phyloP scores from a whole-genome alignment of 805 yeast genomes.

The Zygoascus ofunaensis region DNA sequence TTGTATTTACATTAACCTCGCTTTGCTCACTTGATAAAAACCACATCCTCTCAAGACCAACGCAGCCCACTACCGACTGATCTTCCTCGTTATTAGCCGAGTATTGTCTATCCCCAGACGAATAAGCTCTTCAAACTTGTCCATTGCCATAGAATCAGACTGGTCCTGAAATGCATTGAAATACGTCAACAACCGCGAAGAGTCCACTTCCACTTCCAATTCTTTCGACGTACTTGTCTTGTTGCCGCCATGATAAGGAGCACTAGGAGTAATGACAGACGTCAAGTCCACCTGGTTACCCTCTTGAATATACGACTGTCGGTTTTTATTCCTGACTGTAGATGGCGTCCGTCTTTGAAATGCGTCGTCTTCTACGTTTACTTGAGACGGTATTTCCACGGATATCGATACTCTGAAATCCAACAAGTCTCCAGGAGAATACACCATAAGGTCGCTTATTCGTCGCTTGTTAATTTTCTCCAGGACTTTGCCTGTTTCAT shows the following conservation, averaged over 20 bases:
- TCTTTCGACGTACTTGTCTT: constrained; percentile 27
- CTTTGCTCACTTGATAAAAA: too few relatives aligned
- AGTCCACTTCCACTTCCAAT: constrained; percentile 45
- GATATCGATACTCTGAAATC: constrained; percentile 72
- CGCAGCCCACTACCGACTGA: constrained; percentile 17
- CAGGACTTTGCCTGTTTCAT: constrained; percentile 28
- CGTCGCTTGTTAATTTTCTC: constrained; percentile 66
- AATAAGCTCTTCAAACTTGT: constrained; percentile 49
- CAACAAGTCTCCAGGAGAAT: constrained; percentile 65
- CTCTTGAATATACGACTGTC: constrained; percentile 64
- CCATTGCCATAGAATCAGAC: constrained; percentile 35
- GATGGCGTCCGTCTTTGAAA: constrained; percentile 36
- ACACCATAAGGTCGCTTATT: constrained; percentile 61
- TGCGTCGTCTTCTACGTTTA: constrained; percentile 23
- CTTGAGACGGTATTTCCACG: constrained; percentile 53
- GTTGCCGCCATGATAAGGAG: not conserved
- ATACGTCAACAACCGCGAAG: constrained; percentile 33
- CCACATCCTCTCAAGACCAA: too few relatives aligned
- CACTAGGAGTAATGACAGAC: constrained; percentile 19
- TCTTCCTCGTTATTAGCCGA: constrained; percentile 31
- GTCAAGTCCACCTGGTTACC: constrained; percentile 33
- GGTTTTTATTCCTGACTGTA: constrained; percentile 57
- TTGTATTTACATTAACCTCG: too few relatives aligned
- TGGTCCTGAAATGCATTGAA: constrained; percentile 30
- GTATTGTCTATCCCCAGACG: constrained; percentile 54